Evolutionary conservation across 306 rosid species (phyloP).

Genomic region (Medicago arabica): DNA sequence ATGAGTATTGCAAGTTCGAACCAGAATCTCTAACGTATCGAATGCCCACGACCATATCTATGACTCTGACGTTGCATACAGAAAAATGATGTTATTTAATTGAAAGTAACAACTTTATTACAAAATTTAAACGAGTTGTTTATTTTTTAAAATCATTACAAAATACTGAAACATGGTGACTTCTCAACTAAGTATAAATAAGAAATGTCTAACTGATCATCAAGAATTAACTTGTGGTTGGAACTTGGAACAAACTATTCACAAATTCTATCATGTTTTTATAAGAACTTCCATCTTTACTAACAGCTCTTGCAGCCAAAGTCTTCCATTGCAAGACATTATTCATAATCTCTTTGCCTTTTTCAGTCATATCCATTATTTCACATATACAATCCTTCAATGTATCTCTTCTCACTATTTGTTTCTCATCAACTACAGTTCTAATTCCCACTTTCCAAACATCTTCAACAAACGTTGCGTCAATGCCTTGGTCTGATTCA

Average conservation of each 20-base stretch:
- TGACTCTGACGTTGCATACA: too few species aligned
- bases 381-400: constrained; percentile 14
- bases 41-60: too few species aligned
- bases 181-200: not conserved
- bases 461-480: not conserved
- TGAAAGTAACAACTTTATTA: too few species aligned
- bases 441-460: constrained; percentile 17
- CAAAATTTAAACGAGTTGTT: too few species aligned
- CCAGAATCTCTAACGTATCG: too few species aligned
- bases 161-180: not conserved
- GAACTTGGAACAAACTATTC: not conserved
- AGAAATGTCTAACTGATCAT: not conserved
- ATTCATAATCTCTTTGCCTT: constrained; percentile 12
- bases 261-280: constrained; percentile 22
- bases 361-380: constrained; percentile 19
- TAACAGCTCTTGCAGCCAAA: constrained; percentile 21
- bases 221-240: not conserved
- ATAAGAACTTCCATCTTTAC: constrained; percentile 30
- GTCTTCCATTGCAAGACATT: constrained; percentile 23
- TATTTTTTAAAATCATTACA: not conserved
- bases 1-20: too few species aligned
- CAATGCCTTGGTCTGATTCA: not conserved
- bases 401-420: constrained; percentile 16
- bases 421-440: constrained; percentile 1
- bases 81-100: too few species aligned